Percentiles rank a stretch among this genome's conserved stretches.
Evolutionary conservation across 768 basidiomycete species (phyloP).

Genomic region (Mycena belliarum): DNA sequence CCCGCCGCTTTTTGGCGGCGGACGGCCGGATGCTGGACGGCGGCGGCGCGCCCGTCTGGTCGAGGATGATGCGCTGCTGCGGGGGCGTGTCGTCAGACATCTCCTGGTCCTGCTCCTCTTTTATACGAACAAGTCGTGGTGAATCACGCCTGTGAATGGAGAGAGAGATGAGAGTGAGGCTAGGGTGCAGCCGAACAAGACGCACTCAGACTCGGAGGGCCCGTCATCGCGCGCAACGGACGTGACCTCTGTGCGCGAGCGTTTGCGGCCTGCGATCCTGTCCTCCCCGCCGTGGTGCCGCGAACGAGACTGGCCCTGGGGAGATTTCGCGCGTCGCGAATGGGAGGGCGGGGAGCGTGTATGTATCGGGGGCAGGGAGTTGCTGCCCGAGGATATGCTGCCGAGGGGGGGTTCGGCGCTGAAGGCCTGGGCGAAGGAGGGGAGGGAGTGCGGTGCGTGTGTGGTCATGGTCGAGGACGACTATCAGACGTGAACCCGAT

Average conservation of each 20-base stretch:
- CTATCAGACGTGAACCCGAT: background rate
- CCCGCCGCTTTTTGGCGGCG: constrained; percentile 65
- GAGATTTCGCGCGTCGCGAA: constrained; percentile 36
- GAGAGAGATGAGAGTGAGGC: constrained; percentile 1
- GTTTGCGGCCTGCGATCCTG: constrained; percentile 41
- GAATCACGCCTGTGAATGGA: constrained; percentile 40
- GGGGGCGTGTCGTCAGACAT: constrained; percentile 39
- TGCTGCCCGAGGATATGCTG: constrained; percentile 50
- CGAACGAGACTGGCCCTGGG: constrained; percentile 25
- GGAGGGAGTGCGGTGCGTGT: constrained; percentile 60
- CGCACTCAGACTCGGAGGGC: constrained; percentile 48
- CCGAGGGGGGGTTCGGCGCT: constrained; percentile 52
- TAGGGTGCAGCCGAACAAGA: constrained; percentile 22
- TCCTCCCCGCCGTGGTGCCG: constrained; percentile 35
- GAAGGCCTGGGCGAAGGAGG: constrained; percentile 80
- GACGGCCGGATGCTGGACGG: constrained; percentile 45
- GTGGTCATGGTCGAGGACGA: constrained; percentile 36
- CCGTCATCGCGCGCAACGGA: constrained; percentile 38
- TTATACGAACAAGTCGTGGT: constrained; percentile 52
- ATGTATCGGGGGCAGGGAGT: constrained; percentile 70
- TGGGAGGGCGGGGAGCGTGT: constrained; percentile 36
- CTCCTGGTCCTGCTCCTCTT: constrained; percentile 63
- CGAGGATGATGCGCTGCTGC: constrained; percentile 24
- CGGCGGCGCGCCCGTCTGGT: constrained; percentile 33
- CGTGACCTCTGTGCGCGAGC: constrained; percentile 42